Evolutionary conservation across 2,329 filamentous ascomycete species (phyloP), one percentile per base, ranked within the genome.

Genomic region (Rutstroemia sp.): DNA sequence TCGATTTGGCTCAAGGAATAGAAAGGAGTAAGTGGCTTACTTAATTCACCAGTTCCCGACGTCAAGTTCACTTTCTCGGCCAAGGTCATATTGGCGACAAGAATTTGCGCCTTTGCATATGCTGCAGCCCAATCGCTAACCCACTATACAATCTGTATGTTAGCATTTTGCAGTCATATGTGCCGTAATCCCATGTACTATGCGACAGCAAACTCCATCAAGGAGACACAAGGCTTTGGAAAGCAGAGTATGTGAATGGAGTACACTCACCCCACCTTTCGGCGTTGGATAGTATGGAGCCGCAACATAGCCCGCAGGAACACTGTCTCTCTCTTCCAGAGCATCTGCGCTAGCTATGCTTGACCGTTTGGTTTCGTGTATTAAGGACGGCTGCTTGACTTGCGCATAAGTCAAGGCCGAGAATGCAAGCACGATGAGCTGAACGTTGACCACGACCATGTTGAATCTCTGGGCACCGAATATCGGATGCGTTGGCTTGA

Each of bases 11-110:
- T 34, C 3, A 34, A 34, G 30, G 30, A 4, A 10, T 12, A 34
- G 30, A 34, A 34, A 34, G 10, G 30, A 12, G 30, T 12, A 34
- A 12, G 30, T 12, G 14, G 30, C 30, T 34, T 34, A 34, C 30
- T 91, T 61, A 77, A 86, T 44, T 85, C 78, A 1, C 87, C 87
- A 1, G 80, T 85, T 3, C 88, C 88, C 1, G 81, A 80, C 0
- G 87, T 90, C 51, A 91, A 77, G 66, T 91, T 92, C 3, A 86
- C 84, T 73, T 92, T 92, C 69, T 92, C 88, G 2, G 87, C 87
- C 56, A 92, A 71, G 0, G 87, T 92, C 87, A 92, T 89, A 48
- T 82, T 79, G 53, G 82, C 80, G 16, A 92, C 88, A 14, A 92
- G 70, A 3, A 75, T 70, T 57, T 83, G 77, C 1, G 88, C 88